phyloP scores from a whole-genome alignment of 768 basidiomycete genomes.

The Mycena kentingensis region DNA sequence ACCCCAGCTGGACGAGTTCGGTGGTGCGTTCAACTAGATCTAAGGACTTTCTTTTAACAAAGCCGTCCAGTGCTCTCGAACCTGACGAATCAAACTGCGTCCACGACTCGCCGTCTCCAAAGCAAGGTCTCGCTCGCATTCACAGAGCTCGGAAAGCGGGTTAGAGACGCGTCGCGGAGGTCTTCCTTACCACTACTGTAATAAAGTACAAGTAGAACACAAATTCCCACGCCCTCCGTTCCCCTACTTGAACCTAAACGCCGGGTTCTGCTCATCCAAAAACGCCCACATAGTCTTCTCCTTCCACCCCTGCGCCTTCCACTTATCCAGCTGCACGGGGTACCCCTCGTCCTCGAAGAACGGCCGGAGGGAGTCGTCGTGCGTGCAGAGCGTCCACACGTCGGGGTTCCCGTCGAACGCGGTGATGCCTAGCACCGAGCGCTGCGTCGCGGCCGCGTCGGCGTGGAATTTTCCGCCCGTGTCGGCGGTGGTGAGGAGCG shows the following conservation, averaged over 20 bases:
- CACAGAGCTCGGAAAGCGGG: too few species aligned
- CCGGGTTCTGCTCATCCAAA: constrained; percentile 14
- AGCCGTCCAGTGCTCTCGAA: too few species aligned
- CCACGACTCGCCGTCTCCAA: too few species aligned
- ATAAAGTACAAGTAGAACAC: too few species aligned
- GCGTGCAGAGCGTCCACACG: constrained; percentile 21
- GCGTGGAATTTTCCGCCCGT: constrained; percentile 7
- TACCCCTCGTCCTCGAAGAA: constrained; percentile 9
- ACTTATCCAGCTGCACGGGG: constrained; percentile 15
- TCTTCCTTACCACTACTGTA: too few species aligned
- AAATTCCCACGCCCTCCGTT: too few species aligned
- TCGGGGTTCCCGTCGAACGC: constrained; percentile 23
- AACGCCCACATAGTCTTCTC: constrained; percentile 20
- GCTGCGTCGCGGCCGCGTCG: constrained; percentile 9
- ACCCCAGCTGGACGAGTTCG: too few species aligned
- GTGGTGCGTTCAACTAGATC: too few species aligned
- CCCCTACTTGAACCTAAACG: constrained; percentile 10
- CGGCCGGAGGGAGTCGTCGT: constrained; percentile 18
- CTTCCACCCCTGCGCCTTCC: constrained; percentile 26
- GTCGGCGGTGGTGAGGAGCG: constrained; percentile 8
- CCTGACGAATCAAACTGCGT: too few species aligned
- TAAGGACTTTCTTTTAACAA: too few species aligned
- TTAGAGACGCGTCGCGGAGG: too few species aligned
- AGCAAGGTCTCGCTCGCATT: too few species aligned
- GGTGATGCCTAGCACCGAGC: constrained; percentile 10